Conservation (phyloP, 768 basidiomycete species). For the Multifurca ochricompacta region DNA sequence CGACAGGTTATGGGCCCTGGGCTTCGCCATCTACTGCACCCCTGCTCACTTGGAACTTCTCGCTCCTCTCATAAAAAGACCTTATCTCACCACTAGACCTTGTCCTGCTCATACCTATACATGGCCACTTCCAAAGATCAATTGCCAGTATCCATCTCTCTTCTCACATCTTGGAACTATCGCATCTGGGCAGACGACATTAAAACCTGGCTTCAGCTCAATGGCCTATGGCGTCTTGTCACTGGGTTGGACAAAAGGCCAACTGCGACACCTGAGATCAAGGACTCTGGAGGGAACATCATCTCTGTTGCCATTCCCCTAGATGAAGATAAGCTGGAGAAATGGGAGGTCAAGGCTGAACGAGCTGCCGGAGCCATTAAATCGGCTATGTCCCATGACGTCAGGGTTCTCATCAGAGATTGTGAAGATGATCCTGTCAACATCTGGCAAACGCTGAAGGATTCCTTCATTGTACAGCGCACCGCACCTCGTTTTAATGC, state of each 20-base stretch:
- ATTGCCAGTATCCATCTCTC: background rate
- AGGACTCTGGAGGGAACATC: background rate
- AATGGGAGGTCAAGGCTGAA: background rate
- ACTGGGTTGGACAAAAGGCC: background rate
- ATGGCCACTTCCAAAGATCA: background rate
- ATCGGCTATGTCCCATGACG: background rate
- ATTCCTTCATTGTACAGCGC: background rate
- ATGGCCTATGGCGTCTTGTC: too few relatives aligned
- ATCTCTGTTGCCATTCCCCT: background rate
- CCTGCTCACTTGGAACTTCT: too few relatives aligned
- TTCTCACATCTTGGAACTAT: background rate
- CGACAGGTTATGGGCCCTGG: too few relatives aligned
- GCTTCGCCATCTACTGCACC: too few relatives aligned
- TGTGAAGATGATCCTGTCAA: background rate
- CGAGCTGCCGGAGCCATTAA: background rate
- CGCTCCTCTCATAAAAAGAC: too few relatives aligned
- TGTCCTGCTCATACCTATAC: too few relatives aligned
- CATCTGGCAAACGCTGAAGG: background rate
- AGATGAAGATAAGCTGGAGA: background rate
- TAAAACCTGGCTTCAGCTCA: background rate
- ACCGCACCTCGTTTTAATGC: background rate
- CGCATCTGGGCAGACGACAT: background rate
- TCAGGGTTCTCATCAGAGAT: background rate
- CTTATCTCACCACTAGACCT: too few relatives aligned
- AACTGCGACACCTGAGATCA: background rate